Base-by-base conservation (phyloP, 352 stramenopile species). In the Phytophthora colocasiae region DNA sequence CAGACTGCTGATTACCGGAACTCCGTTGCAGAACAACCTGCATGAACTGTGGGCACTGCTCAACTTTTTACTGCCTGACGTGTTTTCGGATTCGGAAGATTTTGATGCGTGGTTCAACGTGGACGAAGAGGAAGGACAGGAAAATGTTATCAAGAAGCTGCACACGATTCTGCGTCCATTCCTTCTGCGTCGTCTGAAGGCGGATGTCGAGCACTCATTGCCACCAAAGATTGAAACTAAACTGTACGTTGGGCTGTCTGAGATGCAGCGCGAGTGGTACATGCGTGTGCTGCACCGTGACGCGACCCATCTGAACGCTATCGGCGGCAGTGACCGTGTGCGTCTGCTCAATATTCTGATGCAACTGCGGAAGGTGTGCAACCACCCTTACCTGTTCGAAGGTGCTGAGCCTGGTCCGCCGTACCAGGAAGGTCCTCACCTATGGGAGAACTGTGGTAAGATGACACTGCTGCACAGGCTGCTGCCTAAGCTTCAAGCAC, bases 91-190 rank as follows among this genome's bases (percentile, higher is more conserved):
- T 54, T 83, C 96, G 9, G 97, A 99, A 19, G 96, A 99, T 66
- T 99, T 99, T 57, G 97, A 99, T 75, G 91, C 98, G 59, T 99
- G 97, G 96, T 99, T 99, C 68, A 98, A 99, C 68, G 84, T 99
- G 8, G 95, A 99, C 58, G 97, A 99, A 63, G 86, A 96, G 68
- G 86, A 97, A 56, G 93, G 91, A 8, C 94, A 99, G 59, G 92
- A 99, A 67, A 98, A 98, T 66, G 95, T 98, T 1, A 98, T 99
- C 73, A 98, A 98, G 71, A 98, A 98, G 66, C 74, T 98, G 29
- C 96, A 99, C 79, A 98, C 97, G 38, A 97, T 99, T 48, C 78
- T 99, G 1, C 86, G 97, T 0, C 98, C 98, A 11, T 99, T 99
- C 70, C 89, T 99, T 66, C 75, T 99, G 55, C 96, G 98, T 52